Evolutionary conservation across 768 basidiomycete species (phyloP), one percentile per base, ranked within the genome.

Genomic region (Trametes maxima): DNA sequence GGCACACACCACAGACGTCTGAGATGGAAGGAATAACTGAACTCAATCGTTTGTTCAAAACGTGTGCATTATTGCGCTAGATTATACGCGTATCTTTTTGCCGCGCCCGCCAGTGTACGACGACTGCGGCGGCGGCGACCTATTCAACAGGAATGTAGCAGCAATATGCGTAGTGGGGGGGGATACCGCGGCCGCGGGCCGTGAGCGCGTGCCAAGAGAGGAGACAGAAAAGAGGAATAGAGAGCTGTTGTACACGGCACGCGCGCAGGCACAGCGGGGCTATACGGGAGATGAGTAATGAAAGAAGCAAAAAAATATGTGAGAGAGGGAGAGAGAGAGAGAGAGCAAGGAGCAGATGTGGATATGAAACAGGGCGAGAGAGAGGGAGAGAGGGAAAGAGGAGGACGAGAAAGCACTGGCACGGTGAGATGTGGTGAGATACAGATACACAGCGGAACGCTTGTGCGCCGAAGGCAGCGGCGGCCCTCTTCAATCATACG

Each of bases 401-500:
- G 44, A 35, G 35, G 50, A 52, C 48, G 42, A 19, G 36, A 39
- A 43, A 33, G 28, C 28, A 33, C 28, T 3, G 28, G 28, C 4
- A 33, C 3, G 28, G 28, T 3, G 28, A 33, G 28, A 33, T 33
- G 8, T 33, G 8, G 28, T 33, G 36, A 21, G 17, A 40, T 60
- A 60, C 52, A 60, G 53, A 60, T 54, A 60, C 57, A 59, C 59
- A 60, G 59, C 59, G 52, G 43, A n/a, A 48, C 19, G 37, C 51
- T 22, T 13, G 46, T 17, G 49, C n/a, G 49, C 12, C 10, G 2
- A 17, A 17, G 49, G 36, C 16, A 8, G 5, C 21, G 10, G 21
- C 19, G 46, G 44, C 17, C n/a, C 44, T 33, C 10, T n/a, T n/a
- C 44, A 45, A 45, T 45, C n/a, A 19, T 42, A n/a, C n/a, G 48